Conservation (phyloP, 2,329 filamentous ascomycete genomes). For the Botrytis elliptica region DNA sequence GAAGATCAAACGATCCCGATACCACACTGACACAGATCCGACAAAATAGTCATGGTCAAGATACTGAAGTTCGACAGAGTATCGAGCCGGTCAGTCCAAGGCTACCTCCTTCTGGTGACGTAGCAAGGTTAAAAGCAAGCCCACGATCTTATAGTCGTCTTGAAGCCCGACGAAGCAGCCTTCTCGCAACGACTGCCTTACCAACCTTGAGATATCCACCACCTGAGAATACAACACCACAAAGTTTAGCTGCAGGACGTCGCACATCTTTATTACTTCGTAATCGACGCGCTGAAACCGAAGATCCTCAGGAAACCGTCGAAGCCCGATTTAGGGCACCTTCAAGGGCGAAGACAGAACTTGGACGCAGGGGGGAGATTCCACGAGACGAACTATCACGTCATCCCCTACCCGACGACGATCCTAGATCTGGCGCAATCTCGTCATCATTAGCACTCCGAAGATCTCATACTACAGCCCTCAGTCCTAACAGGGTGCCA, state of each 20-base stretch:
- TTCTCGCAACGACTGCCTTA: slow-evolving; percentile 36
- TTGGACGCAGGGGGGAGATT: slow-evolving; percentile 42
- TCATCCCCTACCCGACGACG: slow-evolving; percentile 39
- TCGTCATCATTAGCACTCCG: slow-evolving; percentile 22
- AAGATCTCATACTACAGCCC: slow-evolving; percentile 41
- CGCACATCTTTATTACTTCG: slow-evolving; percentile 55
- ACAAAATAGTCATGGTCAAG: slow-evolving; percentile 29
- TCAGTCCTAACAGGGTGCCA: slow-evolving; percentile 56
- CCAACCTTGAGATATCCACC: slow-evolving; percentile 36
- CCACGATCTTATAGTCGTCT: slow-evolving; percentile 39
- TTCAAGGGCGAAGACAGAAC: slow-evolving; percentile 59
- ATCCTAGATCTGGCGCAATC: background rate
- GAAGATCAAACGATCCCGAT: slow-evolving; percentile 38
- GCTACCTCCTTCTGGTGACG: slow-evolving; percentile 28
- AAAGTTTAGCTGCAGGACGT: slow-evolving; percentile 52
- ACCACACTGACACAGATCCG: slow-evolving; percentile 23
- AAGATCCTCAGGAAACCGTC: slow-evolving; percentile 41
- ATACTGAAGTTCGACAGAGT: slow-evolving; percentile 27
- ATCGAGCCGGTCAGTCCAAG: slow-evolving; percentile 29
- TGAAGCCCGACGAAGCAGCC: slow-evolving; percentile 39
- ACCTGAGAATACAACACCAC: slow-evolving; percentile 41
- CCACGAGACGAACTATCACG: slow-evolving; percentile 45
- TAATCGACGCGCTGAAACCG: slow-evolving; percentile 35
- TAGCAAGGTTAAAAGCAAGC: slow-evolving; percentile 33
- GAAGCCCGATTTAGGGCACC: slow-evolving; percentile 54